Evolutionary conservation across 768 basidiomycete genomes (phyloP).

Genomic region (Hygrocybe punicea): DNA sequence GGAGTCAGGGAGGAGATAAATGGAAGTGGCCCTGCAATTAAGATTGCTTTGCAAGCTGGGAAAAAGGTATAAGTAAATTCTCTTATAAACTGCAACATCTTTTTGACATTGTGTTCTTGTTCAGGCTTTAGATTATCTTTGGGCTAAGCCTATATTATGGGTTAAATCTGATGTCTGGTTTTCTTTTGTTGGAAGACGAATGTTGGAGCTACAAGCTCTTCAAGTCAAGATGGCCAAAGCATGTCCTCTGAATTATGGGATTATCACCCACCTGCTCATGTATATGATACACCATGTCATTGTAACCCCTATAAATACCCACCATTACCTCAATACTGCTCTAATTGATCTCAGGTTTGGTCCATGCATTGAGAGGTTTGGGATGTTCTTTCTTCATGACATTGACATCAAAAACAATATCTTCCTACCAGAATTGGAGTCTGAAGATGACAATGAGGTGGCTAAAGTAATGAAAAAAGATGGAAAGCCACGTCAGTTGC

Average conservation of each 20-base stretch:
- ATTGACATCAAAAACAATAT: not conserved
- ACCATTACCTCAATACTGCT: not conserved
- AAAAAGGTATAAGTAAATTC: too few relatives aligned
- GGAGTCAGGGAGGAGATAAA: not conserved
- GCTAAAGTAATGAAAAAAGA: too few relatives aligned
- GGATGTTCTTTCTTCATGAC: not conserved
- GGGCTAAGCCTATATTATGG: not conserved
- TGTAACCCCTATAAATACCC: not conserved
- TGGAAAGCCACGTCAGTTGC: too few relatives aligned
- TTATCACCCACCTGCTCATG: not conserved
- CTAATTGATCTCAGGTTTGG: not conserved
- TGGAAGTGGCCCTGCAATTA: too few relatives aligned
- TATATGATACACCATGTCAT: not conserved
- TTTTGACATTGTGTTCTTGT: too few relatives aligned
- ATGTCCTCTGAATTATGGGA: not conserved
- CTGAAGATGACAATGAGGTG: too few relatives aligned
- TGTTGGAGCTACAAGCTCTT: not conserved
- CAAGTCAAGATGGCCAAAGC: too few relatives aligned
- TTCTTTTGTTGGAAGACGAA: not conserved
- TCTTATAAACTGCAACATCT: too few relatives aligned
- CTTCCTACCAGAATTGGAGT: too few relatives aligned
- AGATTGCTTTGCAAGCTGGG: too few relatives aligned
- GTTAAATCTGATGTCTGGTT: not conserved
- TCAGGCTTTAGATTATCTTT: not conserved
- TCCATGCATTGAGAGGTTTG: not conserved